phyloP scores from a whole-genome alignment of 768 basidiomycete genomes.

The Pisolithus microcarpus region DNA sequence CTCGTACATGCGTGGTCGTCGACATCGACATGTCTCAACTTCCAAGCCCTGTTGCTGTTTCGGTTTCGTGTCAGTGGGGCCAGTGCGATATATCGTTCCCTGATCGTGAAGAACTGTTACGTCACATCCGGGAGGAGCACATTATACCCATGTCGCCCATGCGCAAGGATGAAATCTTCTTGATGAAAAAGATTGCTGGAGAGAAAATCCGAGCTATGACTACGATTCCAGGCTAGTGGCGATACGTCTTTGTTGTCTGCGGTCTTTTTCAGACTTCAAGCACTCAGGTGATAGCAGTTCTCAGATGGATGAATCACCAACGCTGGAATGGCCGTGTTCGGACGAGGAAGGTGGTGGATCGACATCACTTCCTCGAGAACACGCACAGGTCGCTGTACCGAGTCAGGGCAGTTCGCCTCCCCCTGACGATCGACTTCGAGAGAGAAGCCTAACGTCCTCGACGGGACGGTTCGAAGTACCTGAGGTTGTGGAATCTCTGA shows the following conservation, averaged over 20 bases:
- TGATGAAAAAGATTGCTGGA: constrained; percentile 31
- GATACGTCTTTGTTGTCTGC: not conserved
- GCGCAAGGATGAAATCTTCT: constrained; percentile 36
- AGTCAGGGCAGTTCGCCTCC: not conserved
- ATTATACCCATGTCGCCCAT: constrained; percentile 39
- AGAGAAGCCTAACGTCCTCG: constrained; percentile 12
- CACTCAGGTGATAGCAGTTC: not conserved
- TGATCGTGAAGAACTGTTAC: constrained; percentile 31
- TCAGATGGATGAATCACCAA: not conserved
- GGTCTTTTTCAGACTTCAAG: not conserved
- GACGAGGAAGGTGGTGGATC: not conserved
- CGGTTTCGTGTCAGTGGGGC: constrained; percentile 41
- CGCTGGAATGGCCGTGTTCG: not conserved
- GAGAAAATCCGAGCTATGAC: constrained; percentile 26
- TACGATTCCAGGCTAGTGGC: constrained; percentile 15
- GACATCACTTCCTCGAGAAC: not conserved
- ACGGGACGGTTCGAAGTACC: constrained; percentile 18
- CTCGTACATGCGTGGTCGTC: too few species aligned
- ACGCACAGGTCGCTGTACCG: not conserved
- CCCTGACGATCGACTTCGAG: not conserved
- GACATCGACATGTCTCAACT: constrained; percentile 7
- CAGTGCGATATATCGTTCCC: constrained; percentile 44
- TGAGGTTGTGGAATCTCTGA: not conserved
- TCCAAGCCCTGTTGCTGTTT: constrained; percentile 4
- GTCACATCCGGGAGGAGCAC: constrained; percentile 45